These are phyloP conservation scores for Gossypium bickii DNA, from an alignment of 345 rosid genomes.

Conservation along the genomic window DNA sequence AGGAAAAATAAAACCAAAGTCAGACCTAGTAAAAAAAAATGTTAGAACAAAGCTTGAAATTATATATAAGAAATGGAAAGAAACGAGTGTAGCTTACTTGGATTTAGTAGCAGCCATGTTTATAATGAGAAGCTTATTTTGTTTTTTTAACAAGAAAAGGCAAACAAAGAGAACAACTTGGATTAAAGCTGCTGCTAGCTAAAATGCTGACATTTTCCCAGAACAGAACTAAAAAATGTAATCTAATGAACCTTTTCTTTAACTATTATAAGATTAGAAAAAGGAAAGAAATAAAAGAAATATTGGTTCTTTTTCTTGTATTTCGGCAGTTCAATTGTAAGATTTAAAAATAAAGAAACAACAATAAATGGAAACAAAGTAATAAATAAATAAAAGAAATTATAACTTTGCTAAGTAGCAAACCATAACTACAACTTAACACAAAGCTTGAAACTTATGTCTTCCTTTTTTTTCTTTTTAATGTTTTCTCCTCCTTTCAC, in stretches of 20 bases:
- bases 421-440: not conserved
- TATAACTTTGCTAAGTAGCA: not conserved
- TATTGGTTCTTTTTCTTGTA: too few relatives aligned
- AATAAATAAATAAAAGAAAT: too few relatives aligned
- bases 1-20: not conserved
- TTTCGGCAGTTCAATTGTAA: too few relatives aligned
- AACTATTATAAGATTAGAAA: not conserved
- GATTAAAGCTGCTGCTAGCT: conserved; percentile 13
- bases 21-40: conserved; percentile 27
- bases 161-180: conserved; percentile 11
- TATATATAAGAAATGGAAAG: too few relatives aligned
- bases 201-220: conserved; percentile 35
- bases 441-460: not conserved
- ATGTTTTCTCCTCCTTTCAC: not conserved
- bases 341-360: not conserved
- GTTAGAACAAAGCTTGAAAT: not conserved
- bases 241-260: not conserved
- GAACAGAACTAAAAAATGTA: not conserved
- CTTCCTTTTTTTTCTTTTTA: too few relatives aligned
- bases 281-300: too few relatives aligned
- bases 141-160: conserved; percentile 12
- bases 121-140: not conserved
- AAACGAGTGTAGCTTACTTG: conserved; percentile 38
- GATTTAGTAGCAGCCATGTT: conserved; percentile 51
- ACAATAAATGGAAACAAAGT: not conserved